Evolutionary conservation across 805 yeast genomes (phyloP).

Genomic region (Sugiyamaella smithiae): DNA sequence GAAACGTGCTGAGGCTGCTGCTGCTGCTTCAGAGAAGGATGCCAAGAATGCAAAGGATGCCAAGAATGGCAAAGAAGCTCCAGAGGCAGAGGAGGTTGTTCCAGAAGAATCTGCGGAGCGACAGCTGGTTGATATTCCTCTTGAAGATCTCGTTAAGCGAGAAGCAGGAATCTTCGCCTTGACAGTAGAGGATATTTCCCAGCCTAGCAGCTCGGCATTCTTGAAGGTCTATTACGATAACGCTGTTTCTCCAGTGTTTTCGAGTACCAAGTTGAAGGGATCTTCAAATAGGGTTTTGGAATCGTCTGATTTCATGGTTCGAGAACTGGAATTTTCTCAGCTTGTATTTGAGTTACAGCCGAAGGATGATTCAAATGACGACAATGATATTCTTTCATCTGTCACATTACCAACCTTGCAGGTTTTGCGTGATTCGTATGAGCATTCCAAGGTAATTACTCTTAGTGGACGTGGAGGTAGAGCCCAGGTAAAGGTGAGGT

Average conservation of each 20-base stretch:
- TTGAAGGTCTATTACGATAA: constrained; percentile 78
- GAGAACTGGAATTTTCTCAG: constrained; percentile 73
- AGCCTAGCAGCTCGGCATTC: constrained; percentile 44
- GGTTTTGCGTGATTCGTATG: constrained; percentile 62
- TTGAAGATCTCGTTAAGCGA: constrained; percentile 43
- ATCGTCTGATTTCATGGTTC: constrained; percentile 72
- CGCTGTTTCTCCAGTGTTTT: constrained; percentile 61
- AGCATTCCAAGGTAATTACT: constrained; percentile 54
- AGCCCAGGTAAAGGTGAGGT: constrained; percentile 51
- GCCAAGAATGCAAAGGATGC: constrained; percentile 23
- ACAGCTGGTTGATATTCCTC: constrained; percentile 45
- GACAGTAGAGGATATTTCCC: constrained; percentile 57
- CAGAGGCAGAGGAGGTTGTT: constrained; percentile 40
- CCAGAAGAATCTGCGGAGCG: constrained; percentile 35
- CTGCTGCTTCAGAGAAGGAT: constrained; percentile 35
- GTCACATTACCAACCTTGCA: constrained; percentile 63
- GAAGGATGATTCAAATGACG: constrained; percentile 43
- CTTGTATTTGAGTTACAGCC: constrained; percentile 60
- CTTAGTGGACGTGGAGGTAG: constrained; percentile 50
- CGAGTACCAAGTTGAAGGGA: constrained; percentile 47
- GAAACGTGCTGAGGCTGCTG: constrained; percentile 22
- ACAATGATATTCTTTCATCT: constrained; percentile 60
- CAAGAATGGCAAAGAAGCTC: constrained; percentile 32
- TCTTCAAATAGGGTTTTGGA: constrained; percentile 40
- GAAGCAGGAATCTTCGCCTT: constrained; percentile 75